phyloP scores from a whole-genome alignment of 73 alveolate species.

The Tetrahymena elliotti region DNA sequence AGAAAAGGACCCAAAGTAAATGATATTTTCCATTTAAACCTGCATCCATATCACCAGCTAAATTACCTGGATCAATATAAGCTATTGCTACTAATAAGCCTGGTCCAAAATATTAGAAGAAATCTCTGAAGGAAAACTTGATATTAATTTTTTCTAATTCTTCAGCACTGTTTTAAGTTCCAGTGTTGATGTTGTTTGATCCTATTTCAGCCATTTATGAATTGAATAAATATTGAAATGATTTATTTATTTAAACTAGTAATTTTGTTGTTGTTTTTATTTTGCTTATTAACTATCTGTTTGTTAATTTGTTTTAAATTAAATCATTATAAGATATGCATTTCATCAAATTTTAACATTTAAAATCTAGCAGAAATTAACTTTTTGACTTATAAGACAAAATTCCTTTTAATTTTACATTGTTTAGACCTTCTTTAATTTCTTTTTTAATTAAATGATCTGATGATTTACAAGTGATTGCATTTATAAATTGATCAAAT shows the following conservation, averaged over 20 bases:
- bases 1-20: conserved; percentile 54
- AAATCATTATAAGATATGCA: background rate
- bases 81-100: conserved; percentile 67
- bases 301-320: background rate
- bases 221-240: background rate
- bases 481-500: background rate
- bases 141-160: background rate
- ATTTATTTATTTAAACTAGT: background rate
- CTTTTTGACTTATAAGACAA: background rate
- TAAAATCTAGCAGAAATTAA: background rate
- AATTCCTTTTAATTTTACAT: background rate
- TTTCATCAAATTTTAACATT: background rate
- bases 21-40: conserved; percentile 50
- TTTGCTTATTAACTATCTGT: background rate
- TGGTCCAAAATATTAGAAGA: conserved; percentile 61
- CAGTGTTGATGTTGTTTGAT: background rate
- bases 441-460: background rate
- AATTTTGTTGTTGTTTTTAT: background rate
- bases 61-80: conserved; percentile 69
- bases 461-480: background rate
- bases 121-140: conserved; percentile 1
- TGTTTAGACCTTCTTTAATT: background rate
- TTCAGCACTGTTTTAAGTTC: background rate
- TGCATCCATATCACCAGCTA: background rate
- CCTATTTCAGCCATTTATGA: background rate